These are phyloP conservation scores for Linnemannia schmuckeri DNA, from an alignment of 192 early-diverging fungal species.

Conservation along the genomic window DNA sequence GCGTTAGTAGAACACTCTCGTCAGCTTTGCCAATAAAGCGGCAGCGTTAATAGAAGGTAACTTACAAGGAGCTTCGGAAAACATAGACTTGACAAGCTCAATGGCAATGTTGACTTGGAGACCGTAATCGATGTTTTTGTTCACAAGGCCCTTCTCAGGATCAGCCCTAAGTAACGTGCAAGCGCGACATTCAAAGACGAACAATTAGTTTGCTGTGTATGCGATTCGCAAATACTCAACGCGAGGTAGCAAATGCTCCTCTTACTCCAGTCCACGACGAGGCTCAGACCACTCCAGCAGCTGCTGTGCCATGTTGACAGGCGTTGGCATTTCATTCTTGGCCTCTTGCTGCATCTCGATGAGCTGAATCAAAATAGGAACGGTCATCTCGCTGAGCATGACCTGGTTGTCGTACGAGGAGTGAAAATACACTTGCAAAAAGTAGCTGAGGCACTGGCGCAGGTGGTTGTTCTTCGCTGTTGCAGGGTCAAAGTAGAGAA, in stretches of 20 bases:
- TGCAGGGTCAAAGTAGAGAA: slow-evolving; percentile 85
- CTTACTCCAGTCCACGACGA: slow-evolving; percentile 73
- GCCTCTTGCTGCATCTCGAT: slow-evolving; percentile 26
- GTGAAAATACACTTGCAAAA: slow-evolving; percentile 87
- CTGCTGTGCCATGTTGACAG: slow-evolving; percentile 77
- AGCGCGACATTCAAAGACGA: background rate
- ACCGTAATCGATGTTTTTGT: slow-evolving; percentile 56
- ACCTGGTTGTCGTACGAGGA: slow-evolving; percentile 81
- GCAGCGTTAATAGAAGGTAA: too few species aligned
- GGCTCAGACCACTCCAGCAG: slow-evolving; percentile 85
- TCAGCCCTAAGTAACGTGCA: slow-evolving; percentile 40
- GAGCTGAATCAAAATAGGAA: slow-evolving; percentile 25
- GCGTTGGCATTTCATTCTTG: slow-evolving; percentile 64
- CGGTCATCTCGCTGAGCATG: slow-evolving; percentile 69
- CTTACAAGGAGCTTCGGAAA: slow-evolving; percentile 57
- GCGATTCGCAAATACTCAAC: background rate
- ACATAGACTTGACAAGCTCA: slow-evolving; percentile 72
- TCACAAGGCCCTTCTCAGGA: slow-evolving; percentile 27
- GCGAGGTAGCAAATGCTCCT: background rate
- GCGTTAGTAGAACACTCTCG: background rate
- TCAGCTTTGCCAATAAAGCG: background rate
- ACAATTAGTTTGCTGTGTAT: background rate
- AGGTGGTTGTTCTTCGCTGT: slow-evolving; percentile 76
- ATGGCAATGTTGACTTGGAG: slow-evolving; percentile 72
- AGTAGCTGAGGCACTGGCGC: slow-evolving; percentile 91